Evolutionary conservation across 2,329 filamentous ascomycete genomes (phyloP).

Genomic region (Colletotrichum brevisporum): DNA sequence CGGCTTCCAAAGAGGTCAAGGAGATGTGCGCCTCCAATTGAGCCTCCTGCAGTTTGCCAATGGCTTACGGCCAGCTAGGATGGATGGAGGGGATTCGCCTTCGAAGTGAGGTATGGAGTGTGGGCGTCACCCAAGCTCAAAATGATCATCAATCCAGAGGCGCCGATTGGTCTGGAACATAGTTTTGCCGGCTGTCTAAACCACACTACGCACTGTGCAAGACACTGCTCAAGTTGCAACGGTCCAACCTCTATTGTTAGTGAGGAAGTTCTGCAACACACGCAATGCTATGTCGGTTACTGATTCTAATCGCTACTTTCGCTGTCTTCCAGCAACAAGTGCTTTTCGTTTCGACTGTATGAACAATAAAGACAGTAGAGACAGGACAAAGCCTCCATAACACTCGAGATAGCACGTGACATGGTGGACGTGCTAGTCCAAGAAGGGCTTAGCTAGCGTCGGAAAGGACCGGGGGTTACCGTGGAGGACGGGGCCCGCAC

Average conservation of each 20-base stretch:
- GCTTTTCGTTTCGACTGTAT: too few relatives aligned
- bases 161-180: conserved; percentile 38
- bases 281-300: conserved; percentile 2
- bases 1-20: conserved; percentile 47
- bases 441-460: too few relatives aligned
- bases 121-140: conserved; percentile 39
- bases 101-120: conserved; percentile 37
- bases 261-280: conserved; percentile 9
- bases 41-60: conserved; percentile 42
- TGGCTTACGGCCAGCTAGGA: conserved; percentile 40
- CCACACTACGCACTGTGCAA: conserved; percentile 26
- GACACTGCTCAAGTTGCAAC: conserved; percentile 11
- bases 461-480: too few relatives aligned
- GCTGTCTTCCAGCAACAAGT: background rate
- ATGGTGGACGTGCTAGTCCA: too few relatives aligned
- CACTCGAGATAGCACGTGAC: too few relatives aligned
- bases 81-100: conserved; percentile 40
- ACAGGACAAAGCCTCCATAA: too few relatives aligned
- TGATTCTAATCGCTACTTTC: conserved; percentile 10
- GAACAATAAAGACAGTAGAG: too few relatives aligned
- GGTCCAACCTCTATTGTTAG: background rate
- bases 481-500: too few relatives aligned
- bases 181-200: conserved; percentile 1
- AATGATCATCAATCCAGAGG: conserved; percentile 3
- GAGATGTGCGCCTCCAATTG: conserved; percentile 43